These are phyloP conservation scores for Aspergillus glaucus DNA, from an alignment of 2,329 filamentous ascomycete species.

Conservation along the genomic window DNA sequence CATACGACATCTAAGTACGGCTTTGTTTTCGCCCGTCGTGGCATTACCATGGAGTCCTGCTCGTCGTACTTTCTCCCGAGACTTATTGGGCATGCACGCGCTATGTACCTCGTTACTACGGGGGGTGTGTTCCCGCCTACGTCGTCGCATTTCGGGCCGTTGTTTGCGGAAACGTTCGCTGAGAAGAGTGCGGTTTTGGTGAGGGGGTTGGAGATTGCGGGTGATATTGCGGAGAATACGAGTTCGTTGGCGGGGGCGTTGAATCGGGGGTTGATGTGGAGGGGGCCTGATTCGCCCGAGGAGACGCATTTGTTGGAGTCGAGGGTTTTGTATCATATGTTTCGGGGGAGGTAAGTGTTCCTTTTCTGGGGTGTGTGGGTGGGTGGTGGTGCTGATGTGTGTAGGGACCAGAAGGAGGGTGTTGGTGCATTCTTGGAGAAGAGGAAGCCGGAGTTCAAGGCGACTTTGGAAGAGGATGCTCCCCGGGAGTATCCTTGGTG, in stretches of 20 bases:
- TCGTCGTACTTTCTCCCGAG: slow-evolving; percentile 66
- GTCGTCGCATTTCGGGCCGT: slow-evolving; percentile 44
- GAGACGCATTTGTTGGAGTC: slow-evolving; percentile 63
- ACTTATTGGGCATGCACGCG: slow-evolving; percentile 50
- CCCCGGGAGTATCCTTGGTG: slow-evolving; percentile 64
- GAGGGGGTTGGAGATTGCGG: slow-evolving; percentile 59
- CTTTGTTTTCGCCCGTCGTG: slow-evolving; percentile 66
- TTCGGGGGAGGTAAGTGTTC: slow-evolving; percentile 24
- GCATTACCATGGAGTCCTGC: slow-evolving; percentile 66
- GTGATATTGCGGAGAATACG: slow-evolving; percentile 61
- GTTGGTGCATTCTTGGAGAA: slow-evolving; percentile 65
- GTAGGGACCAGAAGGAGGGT: slow-evolving; percentile 60
- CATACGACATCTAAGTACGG: slow-evolving; percentile 59
- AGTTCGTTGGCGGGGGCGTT: slow-evolving; percentile 58
- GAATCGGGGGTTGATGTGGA: slow-evolving; percentile 67
- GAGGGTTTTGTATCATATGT: slow-evolving; percentile 33
- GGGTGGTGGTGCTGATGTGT: slow-evolving; percentile 4
- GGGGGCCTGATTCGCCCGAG: slow-evolving; percentile 52
- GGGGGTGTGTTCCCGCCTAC: slow-evolving; percentile 51
- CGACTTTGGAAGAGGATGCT: slow-evolving; percentile 54
- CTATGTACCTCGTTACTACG: slow-evolving; percentile 49
- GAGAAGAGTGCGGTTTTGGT: slow-evolving; percentile 55
- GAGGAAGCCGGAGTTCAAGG: slow-evolving; percentile 56
- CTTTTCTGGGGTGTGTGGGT: background rate
- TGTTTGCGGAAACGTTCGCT: slow-evolving; percentile 62